Base-by-base conservation (phyloP, 108 stramenopile genomes). In the Fragilariopsis cylindrus region DNA sequence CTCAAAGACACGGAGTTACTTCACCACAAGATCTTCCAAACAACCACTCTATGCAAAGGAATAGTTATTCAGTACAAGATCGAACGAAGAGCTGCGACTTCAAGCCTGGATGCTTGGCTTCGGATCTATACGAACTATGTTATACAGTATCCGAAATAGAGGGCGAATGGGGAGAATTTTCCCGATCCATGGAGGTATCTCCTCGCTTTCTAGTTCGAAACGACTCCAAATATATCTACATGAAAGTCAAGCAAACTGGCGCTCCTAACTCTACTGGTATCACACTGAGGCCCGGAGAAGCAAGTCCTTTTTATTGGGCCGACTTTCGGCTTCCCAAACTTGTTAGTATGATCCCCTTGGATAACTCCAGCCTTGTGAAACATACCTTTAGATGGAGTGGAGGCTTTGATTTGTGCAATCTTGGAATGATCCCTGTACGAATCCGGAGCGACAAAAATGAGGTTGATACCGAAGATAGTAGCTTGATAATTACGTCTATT, bases 161-260 rank as follows among this genome's bases (percentile, higher is more conserved):
- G 41, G 91, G 88, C 11, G 75, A 82, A 49, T 92, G 88, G 88
- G 91, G 90, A 12, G 91, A 89, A 48, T 81, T 89, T 60, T 89
- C 88, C 12, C 62, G 88, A 30, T 60, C 84, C 13, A 68, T 89
- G 54, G 75, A 67, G 5, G 68, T 92, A 1, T 81, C 81, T 8
- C 85, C 91, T 9, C 73, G 91, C 3, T 92, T 92, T 76, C 66
- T 85, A 9, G 57, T 92, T 11, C 60, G 79, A 45, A 92, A 92
- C 55, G 82, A 87, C 53, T 92, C 91, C 1, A 71, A 65, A 43
- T 43, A 39, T 44, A 48, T 88, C 30, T 43, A 43, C 11, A 76
- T 92, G 42, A 76, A 88, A 72, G 65, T 89, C 46, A 92, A 92
- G 60, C 91, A 92, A 74, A 57, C 79, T 2, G 91, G 91, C 16